Evolutionary conservation across 257 asterid species (phyloP).

Genomic region (Gentiana macrophylla): DNA sequence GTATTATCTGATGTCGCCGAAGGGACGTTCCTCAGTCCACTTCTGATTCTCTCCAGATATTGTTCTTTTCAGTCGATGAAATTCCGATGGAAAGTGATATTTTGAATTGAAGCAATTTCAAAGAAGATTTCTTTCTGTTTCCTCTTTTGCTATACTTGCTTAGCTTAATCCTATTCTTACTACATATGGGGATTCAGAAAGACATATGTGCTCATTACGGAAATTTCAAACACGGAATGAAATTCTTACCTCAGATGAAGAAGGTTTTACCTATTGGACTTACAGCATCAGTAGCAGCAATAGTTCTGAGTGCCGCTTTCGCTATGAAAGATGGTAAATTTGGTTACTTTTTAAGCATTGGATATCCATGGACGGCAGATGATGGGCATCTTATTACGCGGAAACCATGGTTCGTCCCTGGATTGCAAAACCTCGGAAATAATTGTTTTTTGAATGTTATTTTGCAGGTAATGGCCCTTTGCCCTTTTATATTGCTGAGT

Average conservation of each 20-base stretch:
- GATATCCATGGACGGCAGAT: constrained; percentile 9
- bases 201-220: constrained; percentile 15
- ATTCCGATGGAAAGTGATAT: too few relatives aligned
- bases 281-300: constrained; percentile 38
- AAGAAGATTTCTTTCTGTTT: too few relatives aligned
- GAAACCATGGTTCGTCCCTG: constrained; percentile 50
- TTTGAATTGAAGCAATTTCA: too few relatives aligned
- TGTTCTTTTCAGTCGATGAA: too few relatives aligned
- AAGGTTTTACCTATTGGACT: constrained; percentile 22
- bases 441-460: constrained; percentile 86
- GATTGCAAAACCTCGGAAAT: constrained; percentile 76
- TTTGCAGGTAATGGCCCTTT: constrained; percentile 48
- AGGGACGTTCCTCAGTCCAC: too few relatives aligned
- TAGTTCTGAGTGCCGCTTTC: constrained; percentile 49
- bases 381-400: constrained; percentile 15
- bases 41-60: too few relatives aligned
- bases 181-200: constrained; percentile 32
- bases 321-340: constrained; percentile 29
- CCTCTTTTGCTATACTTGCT: too few relatives aligned
- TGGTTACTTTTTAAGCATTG: constrained; percentile 12
- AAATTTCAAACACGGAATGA: constrained; percentile 28
- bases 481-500: too few relatives aligned
- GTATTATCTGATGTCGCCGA: too few relatives aligned
- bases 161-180: too few relatives aligned
- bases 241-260: constrained; percentile 4